Evolutionary conservation across 2,329 filamentous ascomycete genomes (phyloP).

Genomic region (Thelonectria blattea): DNA sequence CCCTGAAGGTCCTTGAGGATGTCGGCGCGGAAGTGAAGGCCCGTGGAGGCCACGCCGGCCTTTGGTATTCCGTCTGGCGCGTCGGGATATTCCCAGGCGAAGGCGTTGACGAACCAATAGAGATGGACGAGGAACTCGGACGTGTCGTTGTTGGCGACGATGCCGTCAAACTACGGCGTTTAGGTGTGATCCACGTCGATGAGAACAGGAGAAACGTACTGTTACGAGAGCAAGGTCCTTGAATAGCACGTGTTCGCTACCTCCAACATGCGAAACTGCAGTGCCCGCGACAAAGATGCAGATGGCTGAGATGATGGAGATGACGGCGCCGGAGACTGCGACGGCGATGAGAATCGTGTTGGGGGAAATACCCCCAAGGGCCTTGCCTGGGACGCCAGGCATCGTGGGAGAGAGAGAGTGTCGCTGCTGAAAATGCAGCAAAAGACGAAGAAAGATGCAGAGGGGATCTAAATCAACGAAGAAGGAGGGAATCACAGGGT

Average conservation of each 20-base stretch:
- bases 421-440: not conserved
- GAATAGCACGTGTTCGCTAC: slow-evolving; percentile 27
- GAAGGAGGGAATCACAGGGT: not conserved
- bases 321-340: slow-evolving; percentile 31
- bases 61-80: slow-evolving; percentile 32
- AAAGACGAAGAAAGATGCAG: not conserved
- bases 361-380: not conserved
- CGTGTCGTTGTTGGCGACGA: slow-evolving; percentile 35
- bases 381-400: slow-evolving; percentile 11
- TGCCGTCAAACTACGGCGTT: slow-evolving; percentile 33
- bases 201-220: slow-evolving; percentile 24
- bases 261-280: slow-evolving; percentile 20
- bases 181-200: not conserved
- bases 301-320: slow-evolving; percentile 28
- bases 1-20: slow-evolving; percentile 29
- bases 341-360: slow-evolving; percentile 28
- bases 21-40: slow-evolving; percentile 24
- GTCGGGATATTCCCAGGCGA: slow-evolving; percentile 37
- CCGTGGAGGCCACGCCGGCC: slow-evolving; percentile 31
- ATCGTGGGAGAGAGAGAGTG: slow-evolving; percentile 11
- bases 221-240: slow-evolving; percentile 35
- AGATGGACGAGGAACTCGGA: slow-evolving; percentile 36
- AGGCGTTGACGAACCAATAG: slow-evolving; percentile 35
- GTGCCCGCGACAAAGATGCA: slow-evolving; percentile 35
- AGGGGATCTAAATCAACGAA: not conserved